Evolutionary conservation across 768 basidiomycete genomes (phyloP).

Genomic region (Macrolepiota fuliginosa): DNA sequence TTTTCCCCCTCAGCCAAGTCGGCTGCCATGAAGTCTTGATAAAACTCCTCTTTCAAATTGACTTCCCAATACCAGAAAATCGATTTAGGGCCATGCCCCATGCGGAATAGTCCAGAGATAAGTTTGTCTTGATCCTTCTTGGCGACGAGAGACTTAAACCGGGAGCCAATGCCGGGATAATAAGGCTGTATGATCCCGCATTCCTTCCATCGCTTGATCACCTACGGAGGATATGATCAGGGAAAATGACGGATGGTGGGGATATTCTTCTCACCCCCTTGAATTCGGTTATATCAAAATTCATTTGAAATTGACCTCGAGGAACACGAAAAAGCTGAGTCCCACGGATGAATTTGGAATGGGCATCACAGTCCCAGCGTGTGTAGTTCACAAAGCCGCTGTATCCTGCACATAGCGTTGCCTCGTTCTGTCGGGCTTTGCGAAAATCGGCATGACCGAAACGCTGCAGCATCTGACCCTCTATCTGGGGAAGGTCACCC

Average conservation of each 20-base stretch:
- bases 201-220: background rate
- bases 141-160: background rate
- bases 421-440: no score
- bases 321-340: no score
- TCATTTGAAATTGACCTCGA: no score
- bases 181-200: background rate
- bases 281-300: no score
- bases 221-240: background rate
- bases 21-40: background rate
- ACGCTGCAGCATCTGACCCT: no score
- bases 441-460: no score
- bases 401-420: no score
- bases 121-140: background rate
- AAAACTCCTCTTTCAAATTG: background rate
- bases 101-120: background rate
- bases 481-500: no score
- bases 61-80: constrained; percentile 1
- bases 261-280: no score
- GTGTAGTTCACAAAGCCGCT: no score
- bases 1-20: background rate
- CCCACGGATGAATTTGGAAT: no score
- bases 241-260: background rate
- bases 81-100: background rate
- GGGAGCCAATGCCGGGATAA: background rate
- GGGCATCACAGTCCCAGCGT: no score